Evolutionary conservation across 2,329 filamentous ascomycete genomes (phyloP).

Genomic region (Pestalotiopsis sp.): DNA sequence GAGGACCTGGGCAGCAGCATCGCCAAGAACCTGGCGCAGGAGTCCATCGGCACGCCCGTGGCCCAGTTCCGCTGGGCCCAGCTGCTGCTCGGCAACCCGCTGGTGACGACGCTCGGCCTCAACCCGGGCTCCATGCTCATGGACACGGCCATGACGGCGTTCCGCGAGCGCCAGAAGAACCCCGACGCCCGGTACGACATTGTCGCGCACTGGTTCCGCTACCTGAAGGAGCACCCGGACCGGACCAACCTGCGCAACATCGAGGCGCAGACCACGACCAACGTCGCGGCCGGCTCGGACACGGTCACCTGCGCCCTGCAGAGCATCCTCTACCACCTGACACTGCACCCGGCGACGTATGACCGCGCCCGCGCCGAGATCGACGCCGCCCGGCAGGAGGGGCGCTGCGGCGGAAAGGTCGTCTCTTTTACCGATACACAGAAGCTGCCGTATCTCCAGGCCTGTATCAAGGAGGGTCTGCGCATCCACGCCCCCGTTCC

Average conservation of each 20-base stretch:
- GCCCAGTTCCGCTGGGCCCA: not conserved
- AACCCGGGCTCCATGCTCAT: constrained; percentile 16
- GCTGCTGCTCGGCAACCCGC: constrained; percentile 19
- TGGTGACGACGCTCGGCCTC: constrained; percentile 15
- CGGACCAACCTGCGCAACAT: constrained; percentile 7
- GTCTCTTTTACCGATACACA: constrained; percentile 17
- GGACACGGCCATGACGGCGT: constrained; percentile 13
- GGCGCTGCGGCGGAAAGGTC: constrained; percentile 5
- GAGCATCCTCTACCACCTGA: constrained; percentile 10
- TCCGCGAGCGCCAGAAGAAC: constrained; percentile 5
- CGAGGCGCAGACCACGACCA: constrained; percentile 1
- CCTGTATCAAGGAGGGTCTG: constrained; percentile 25
- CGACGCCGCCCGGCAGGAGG: constrained; percentile 9
- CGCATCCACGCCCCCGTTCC: constrained; percentile 21
- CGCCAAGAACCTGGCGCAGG: constrained; percentile 16
- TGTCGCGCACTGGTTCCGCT: constrained; percentile 5
- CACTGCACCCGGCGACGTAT: not conserved
- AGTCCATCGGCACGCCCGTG: not conserved
- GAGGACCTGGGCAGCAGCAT: constrained; percentile 33
- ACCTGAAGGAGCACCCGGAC: constrained; percentile 1
- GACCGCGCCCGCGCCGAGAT: constrained; percentile 13
- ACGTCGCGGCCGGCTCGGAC: constrained; percentile 6
- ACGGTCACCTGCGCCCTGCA: constrained; percentile 10
- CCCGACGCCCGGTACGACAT: constrained; percentile 3
- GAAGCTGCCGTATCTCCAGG: constrained; percentile 23